Evolutionary conservation across 2,329 filamentous ascomycete species (phyloP).

Genomic region (Ophiostoma angusticollis): DNA sequence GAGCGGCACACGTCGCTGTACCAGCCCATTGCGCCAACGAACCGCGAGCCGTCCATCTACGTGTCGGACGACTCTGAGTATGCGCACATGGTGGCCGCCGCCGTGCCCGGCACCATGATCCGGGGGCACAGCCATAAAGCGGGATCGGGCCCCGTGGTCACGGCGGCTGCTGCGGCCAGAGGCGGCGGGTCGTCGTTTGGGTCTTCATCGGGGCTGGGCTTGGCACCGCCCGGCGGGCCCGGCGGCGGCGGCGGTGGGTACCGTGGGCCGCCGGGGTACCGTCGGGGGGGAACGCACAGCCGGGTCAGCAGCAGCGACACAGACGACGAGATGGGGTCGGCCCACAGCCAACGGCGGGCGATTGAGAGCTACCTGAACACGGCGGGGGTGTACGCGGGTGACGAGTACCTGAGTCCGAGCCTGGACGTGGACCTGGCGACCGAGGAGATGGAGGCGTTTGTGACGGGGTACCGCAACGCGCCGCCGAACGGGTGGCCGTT

Average conservation of each 20-base stretch:
- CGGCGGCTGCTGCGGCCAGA: no score
- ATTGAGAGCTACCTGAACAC: constrained; percentile 20
- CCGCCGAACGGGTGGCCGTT: background rate
- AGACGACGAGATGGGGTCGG: background rate
- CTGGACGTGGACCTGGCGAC: no score
- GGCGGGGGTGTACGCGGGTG: constrained; percentile 14
- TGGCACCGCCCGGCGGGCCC: background rate
- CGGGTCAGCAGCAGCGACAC: background rate
- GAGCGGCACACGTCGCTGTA: constrained; percentile 50
- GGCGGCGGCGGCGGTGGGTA: background rate
- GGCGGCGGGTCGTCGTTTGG: no score
- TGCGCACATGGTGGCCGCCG: constrained; percentile 20
- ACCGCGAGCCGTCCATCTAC: constrained; percentile 46
- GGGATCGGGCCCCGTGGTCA: no score
- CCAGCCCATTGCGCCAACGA: constrained; percentile 22
- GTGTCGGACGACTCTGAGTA: constrained; percentile 46
- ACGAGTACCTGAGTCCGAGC: constrained; percentile 19
- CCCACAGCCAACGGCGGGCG: constrained; percentile 6
- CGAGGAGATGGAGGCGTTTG: constrained; percentile 7
- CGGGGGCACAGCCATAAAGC: no score
- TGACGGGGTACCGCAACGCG: background rate
- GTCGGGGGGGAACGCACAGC: no score
- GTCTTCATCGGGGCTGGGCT: background rate
- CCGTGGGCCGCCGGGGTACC: no score
- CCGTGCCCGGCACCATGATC: background rate